Base-by-base conservation (phyloP, 2,329 filamentous ascomycete species). In the Paraconiothyrium sp. region DNA sequence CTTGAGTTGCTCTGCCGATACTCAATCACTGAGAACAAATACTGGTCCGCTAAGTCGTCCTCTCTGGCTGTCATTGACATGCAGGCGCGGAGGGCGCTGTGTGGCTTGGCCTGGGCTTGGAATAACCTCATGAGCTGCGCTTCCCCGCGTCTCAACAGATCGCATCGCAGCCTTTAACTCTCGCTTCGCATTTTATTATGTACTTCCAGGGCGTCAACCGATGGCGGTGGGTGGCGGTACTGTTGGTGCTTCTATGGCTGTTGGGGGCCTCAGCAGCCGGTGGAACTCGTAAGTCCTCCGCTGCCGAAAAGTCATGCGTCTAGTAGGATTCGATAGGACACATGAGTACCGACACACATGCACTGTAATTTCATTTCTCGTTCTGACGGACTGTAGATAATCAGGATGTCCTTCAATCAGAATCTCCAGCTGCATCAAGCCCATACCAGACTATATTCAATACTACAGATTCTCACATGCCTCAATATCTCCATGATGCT, bases 401-500 rank as follows among this genome's bases (percentile, higher is more conserved):
- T 20, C 41, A 44, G 16, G 41, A 44, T 22, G 43, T 10, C 24
- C 4, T 24, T 20, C 39, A 41, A n/a, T 8, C 39, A 41, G 37
- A n/a, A 13, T 14, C 37, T 41, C 37, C 41, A 44, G 41, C 41
- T n/a, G 41, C 6, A 44, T 44, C 4, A 0, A 22, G n/a, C 8
- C n/a, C 20, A 22, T 44, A 9, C 16, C 41, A 9, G 22, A 16
- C 7, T 44, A 24, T n/a, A 22, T 7, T 20, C 10, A 44, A 20
- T 44, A 30, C 49, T 37, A 27, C 49, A 20, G 49, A 20, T 27
- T 20, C 14, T n/a, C 51, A 69, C 13, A 61, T 71, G 14, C 71
- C 79, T 10, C 69, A 73, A 47, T 71, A 80, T 41, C 73, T 83
- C 11, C 76, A 77, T 55, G 57, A 85, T 52, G 90, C 92, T 6